Base-by-base conservation (phyloP, 495 filamentous ascomycete species). In the Aspergillus campestris region DNA sequence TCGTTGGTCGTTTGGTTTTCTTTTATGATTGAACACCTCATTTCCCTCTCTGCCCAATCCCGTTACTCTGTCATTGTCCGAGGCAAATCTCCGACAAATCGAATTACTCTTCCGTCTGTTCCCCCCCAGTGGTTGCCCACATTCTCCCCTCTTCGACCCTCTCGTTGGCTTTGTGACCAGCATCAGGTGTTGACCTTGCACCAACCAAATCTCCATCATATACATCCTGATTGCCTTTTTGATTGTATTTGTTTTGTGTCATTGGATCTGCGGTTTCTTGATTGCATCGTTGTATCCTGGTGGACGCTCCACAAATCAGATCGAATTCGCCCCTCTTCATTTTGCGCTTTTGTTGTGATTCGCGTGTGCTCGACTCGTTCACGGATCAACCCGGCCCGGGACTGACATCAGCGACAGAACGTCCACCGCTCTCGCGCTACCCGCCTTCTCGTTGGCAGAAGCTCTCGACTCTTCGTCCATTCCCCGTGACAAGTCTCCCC, bases 381-480 rank as follows among this genome's bases (percentile, higher is more conserved):
- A 38, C 53, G 57, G 61, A 52, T 57, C 56, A 57, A 57, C 41
- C 56, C 52, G 56, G 50, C 29, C 39, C 51, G 57, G 47, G 32
- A 52, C 53, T 62, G 59, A 62, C 61, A 64, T 65, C 58, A 62
- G 62, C 49, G 58, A 55, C 60, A 51, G 50, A 51, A 47, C 51
- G 18, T 31, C 15, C 14, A 15, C 32, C 32, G 11, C 28, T 45
- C 29, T 37, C 32, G 5, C 27, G 38, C 38, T 39, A 34, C 40
- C 51, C 46, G 48, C 53, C 47, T 48, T 51, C 46, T 59, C 51
- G 59, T 61, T 66, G 63, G 60, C 53, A 57, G 47, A 53, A 29
- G 52, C 55, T 47, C 31, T 43, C 42, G 49, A 45, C 35, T 41
- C 51, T 30, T 52, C 53, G 45, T 51, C 44, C 32, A 48, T 37